phyloP scores from a whole-genome alignment of 2,329 filamentous ascomycete genomes.

The Fusarium protoensiforme region DNA sequence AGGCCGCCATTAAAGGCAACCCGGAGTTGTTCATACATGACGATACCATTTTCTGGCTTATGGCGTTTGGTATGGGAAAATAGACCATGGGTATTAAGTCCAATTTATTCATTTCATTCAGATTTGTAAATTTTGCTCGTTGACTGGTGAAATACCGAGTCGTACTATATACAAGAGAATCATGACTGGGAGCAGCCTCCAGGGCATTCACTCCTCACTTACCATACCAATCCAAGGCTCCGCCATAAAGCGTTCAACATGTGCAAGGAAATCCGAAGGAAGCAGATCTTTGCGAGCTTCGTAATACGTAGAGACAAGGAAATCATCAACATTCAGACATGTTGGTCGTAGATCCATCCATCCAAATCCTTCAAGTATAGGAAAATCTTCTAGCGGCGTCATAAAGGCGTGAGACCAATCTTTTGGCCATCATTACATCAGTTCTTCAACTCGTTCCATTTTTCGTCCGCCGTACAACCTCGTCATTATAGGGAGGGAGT shows the following conservation, averaged over 20 bases:
- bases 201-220: slow-evolving; percentile 23
- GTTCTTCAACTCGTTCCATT: not conserved
- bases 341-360: slow-evolving; percentile 21
- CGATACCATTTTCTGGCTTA: slow-evolving; percentile 25
- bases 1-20: slow-evolving; percentile 40
- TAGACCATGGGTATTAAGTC: not conserved
- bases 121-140: slow-evolving; percentile 3
- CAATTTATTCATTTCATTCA: not conserved
- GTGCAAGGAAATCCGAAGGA: not conserved
- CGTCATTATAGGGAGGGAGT: not conserved
- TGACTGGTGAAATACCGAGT: slow-evolving; percentile 11
- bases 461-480: not conserved
- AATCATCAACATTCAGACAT: slow-evolving; percentile 27
- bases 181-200: slow-evolving; percentile 22
- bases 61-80: slow-evolving; percentile 30
- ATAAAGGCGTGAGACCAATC: slow-evolving; percentile 30
- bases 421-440: slow-evolving; percentile 13
- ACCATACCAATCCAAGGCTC: not conserved
- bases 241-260: not conserved
- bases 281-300: not conserved
- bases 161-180: slow-evolving; percentile 30
- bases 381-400: slow-evolving; percentile 23
- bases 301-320: slow-evolving; percentile 12
- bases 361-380: slow-evolving; percentile 6
- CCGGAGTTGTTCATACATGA: not conserved